These are phyloP conservation scores for Thelonectria discophora DNA, from an alignment of 2,329 filamentous ascomycete genomes.

Conservation along the genomic window DNA sequence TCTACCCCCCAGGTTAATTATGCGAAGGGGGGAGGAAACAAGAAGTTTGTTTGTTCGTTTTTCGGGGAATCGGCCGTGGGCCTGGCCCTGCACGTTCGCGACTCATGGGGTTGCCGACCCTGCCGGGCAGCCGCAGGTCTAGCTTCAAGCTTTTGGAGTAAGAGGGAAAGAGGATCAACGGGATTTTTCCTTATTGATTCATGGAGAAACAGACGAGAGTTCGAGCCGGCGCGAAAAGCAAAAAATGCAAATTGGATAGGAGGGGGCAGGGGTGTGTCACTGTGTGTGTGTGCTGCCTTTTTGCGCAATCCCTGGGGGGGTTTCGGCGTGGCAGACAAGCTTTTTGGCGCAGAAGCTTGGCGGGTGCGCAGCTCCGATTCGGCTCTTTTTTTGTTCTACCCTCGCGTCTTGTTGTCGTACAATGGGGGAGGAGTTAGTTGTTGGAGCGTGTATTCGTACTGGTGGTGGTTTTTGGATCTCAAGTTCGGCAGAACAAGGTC, in stretches of 20 bases:
- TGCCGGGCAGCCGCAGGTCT: slow-evolving; percentile 1
- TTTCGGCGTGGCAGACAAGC: slow-evolving; percentile 29
- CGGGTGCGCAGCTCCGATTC: slow-evolving; percentile 35
- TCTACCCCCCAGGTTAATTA: background rate
- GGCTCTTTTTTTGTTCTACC: slow-evolving; percentile 12
- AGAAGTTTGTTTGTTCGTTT: background rate
- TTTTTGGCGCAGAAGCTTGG: slow-evolving; percentile 35
- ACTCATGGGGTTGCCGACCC: slow-evolving; percentile 10
- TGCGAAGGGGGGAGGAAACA: background rate
- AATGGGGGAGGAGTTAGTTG: no score
- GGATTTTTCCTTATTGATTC: background rate
- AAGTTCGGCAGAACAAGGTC: no score
- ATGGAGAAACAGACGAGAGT: background rate
- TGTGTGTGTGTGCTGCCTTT: no score
- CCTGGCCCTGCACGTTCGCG: background rate
- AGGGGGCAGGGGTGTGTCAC: slow-evolving; percentile 17
- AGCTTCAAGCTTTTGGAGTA: slow-evolving; percentile 1
- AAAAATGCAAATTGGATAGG: no score
- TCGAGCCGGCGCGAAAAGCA: background rate
- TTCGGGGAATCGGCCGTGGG: background rate
- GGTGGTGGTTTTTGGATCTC: no score
- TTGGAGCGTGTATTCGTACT: no score
- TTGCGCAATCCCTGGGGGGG: no score
- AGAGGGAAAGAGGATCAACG: background rate
- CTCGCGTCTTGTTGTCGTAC: no score